These are phyloP conservation scores for Hemerocallis citrina DNA, from an alignment of 106 monocot genomes.

Conservation along the genomic window DNA sequence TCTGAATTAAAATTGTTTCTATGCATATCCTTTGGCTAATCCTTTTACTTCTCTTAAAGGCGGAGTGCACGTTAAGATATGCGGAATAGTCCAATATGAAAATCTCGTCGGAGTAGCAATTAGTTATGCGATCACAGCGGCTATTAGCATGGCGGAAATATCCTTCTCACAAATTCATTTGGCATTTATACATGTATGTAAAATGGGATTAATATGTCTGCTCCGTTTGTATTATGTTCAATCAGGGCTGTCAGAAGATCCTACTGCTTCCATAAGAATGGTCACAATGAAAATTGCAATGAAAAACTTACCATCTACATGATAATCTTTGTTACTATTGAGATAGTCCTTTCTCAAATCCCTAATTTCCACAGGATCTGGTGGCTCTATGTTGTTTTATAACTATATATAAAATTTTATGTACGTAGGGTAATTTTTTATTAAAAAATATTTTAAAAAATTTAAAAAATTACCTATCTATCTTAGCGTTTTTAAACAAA, in stretches of 20 bases:
- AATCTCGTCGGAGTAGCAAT: constrained; percentile 64
- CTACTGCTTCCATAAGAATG: constrained; percentile 52
- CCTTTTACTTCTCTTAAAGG: no score
- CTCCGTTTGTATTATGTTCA: no score
- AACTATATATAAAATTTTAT: no score
- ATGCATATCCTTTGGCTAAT: no score
- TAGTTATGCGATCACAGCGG: constrained; percentile 72
- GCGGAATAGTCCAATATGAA: constrained; percentile 54
- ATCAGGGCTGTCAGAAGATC: constrained; percentile 61
- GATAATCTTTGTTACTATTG: constrained; percentile 40
- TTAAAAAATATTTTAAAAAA: no score
- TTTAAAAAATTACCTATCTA: no score
- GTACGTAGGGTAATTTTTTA: no score
- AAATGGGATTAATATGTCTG: no score
- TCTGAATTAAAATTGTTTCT: no score
- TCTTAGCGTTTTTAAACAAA: no score
- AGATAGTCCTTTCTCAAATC: constrained; percentile 56
- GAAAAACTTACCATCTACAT: constrained; percentile 28
- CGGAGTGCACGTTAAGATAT: constrained; percentile 28
- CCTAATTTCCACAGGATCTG: constrained; percentile 58
- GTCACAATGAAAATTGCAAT: constrained; percentile 38
- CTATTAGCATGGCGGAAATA: constrained; percentile 74
- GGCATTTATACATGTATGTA: no score
- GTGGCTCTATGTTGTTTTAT: constrained; percentile 61
- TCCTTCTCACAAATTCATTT: not conserved